Evolutionary conservation across 2,329 filamentous ascomycete genomes (phyloP).

Genomic region (Thermochaetoides dissita): DNA sequence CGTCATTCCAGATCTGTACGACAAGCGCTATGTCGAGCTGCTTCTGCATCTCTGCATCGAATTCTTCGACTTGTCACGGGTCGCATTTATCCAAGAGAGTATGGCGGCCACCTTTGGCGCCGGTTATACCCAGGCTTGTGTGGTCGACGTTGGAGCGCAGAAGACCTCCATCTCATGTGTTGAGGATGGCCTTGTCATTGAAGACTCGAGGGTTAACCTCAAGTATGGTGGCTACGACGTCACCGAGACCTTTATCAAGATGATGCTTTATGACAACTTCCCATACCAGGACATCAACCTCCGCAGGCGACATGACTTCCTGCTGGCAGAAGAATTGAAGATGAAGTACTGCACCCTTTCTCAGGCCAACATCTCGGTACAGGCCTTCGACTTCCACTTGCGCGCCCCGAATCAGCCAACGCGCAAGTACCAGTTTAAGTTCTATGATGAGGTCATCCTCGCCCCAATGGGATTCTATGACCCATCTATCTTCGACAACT

Average conservation of each 20-base stretch:
- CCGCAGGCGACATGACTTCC: slow-evolving; percentile 74
- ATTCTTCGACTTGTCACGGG: slow-evolving; percentile 76
- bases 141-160: slow-evolving; percentile 91
- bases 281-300: slow-evolving; percentile 93
- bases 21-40: slow-evolving; percentile 80
- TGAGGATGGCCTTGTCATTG: slow-evolving; percentile 86
- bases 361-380: slow-evolving; percentile 77
- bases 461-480: slow-evolving; percentile 91
- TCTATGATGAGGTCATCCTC: slow-evolving; percentile 91
- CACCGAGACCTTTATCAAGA: slow-evolving; percentile 88
- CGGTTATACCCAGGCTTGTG: slow-evolving; percentile 83
- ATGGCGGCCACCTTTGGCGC: slow-evolving; percentile 90
- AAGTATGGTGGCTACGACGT: slow-evolving; percentile 90
- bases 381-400: slow-evolving; percentile 80
- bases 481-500: slow-evolving; percentile 73
- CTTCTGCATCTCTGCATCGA: slow-evolving; percentile 73
- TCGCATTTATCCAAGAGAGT: slow-evolving; percentile 93
- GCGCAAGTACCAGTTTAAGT: slow-evolving; percentile 88
- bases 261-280: slow-evolving; percentile 95
- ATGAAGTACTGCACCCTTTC: slow-evolving; percentile 85
- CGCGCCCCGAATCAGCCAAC: slow-evolving; percentile 80
- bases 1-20: slow-evolving; percentile 91
- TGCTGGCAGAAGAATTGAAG: slow-evolving; percentile 91
- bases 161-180: slow-evolving; percentile 97
- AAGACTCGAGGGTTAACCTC: slow-evolving; percentile 87